Percentiles rank a stretch among this genome's conserved stretches.
phyloP scores from a whole-genome alignment of 371 early-diverging fungal genomes.

The Funneliformis caledonium region DNA sequence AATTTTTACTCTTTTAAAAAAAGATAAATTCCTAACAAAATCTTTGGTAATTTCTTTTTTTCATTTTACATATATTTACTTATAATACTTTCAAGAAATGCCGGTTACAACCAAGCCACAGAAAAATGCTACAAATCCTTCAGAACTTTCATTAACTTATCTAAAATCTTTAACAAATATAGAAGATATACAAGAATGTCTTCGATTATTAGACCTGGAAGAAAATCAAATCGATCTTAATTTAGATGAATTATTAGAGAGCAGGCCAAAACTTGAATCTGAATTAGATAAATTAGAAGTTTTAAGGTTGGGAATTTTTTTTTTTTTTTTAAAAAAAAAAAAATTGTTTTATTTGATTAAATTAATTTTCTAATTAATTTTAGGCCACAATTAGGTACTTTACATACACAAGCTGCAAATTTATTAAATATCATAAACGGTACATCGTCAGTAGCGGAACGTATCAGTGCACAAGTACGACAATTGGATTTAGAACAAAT shows the following conservation, averaged over 20 bases:
- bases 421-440: constrained; percentile 65
- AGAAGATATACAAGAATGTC: constrained; percentile 66
- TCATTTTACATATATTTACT: no score
- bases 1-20: no score
- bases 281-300: constrained; percentile 56
- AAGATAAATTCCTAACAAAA: no score
- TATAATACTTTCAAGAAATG: not conserved
- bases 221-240: constrained; percentile 68
- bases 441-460: constrained; percentile 76
- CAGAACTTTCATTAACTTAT: constrained; percentile 42
- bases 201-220: constrained; percentile 67
- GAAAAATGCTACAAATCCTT: not conserved
- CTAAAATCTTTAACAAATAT: constrained; percentile 61
- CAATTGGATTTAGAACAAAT: constrained; percentile 76
- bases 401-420: constrained; percentile 58
- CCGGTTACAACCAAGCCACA: not conserved
- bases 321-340: constrained; percentile 21
- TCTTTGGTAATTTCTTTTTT: no score
- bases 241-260: constrained; percentile 61
- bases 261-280: constrained; percentile 48
- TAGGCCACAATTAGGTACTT: constrained; percentile 65
- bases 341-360: no score
- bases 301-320: constrained; percentile 52
- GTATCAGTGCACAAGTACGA: constrained; percentile 81
- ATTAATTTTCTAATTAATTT: not conserved